Percentiles rank a stretch among this genome's conserved stretches.
These are phyloP conservation scores for Breynia disticha DNA, from an alignment of 441 rosid species.

Conservation along the genomic window DNA sequence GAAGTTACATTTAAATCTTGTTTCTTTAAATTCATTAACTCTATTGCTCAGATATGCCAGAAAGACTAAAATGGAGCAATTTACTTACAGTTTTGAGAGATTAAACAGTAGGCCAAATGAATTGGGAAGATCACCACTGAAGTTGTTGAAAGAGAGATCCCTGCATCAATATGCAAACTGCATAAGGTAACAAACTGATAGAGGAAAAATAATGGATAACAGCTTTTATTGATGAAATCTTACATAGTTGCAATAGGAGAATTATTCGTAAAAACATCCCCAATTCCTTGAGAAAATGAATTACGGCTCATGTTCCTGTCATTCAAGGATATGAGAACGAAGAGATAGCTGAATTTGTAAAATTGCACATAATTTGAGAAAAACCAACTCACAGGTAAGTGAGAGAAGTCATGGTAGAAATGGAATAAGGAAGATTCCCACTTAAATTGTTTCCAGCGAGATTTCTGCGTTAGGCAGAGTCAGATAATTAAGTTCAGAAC, in stretches of 20 bases:
- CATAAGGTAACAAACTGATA: constrained; percentile 5
- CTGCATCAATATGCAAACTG: constrained; percentile 28
- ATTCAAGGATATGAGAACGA: constrained; percentile 11
- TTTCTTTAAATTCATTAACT: neutral
- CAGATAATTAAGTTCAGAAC: neutral
- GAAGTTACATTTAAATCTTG: constrained; percentile 2
- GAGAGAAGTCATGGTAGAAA: constrained; percentile 63
- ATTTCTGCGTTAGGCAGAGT: constrained; percentile 45
- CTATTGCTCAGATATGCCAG: neutral
- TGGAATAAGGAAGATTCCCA: constrained; percentile 87
- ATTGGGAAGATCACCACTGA: constrained; percentile 79
- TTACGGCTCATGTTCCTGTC: constrained; percentile 84
- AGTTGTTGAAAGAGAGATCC: constrained; percentile 89
- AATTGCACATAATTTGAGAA: constrained; percentile 13
- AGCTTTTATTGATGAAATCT: constrained; percentile 14
- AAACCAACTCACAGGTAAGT: constrained; percentile 55
- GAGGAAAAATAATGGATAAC: neutral
- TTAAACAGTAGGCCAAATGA: constrained; percentile 58
- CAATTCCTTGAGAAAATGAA: constrained; percentile 57
- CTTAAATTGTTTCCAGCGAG: constrained; percentile 73
- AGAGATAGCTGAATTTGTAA: constrained; percentile 11
- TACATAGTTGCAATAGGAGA: constrained; percentile 52
- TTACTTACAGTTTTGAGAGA: constrained; percentile 72
- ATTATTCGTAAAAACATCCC: constrained; percentile 59
- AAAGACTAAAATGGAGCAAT: constrained; percentile 16